Conservation (phyloP, 2,329 filamentous ascomycete genomes). For the Phialophora chinensis region DNA sequence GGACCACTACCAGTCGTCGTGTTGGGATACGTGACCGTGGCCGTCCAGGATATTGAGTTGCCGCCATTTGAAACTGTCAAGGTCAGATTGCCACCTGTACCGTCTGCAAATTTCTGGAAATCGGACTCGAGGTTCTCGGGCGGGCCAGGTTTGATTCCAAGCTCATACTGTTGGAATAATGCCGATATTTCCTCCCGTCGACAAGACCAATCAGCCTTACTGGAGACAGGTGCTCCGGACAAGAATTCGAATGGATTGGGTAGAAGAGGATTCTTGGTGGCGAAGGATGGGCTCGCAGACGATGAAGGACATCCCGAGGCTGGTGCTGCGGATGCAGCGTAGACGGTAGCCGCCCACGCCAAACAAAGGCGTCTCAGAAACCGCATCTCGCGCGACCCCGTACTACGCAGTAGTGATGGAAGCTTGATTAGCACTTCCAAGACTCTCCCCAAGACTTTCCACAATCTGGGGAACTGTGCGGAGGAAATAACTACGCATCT, state of each 20-base stretch:
- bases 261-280: conserved; percentile 17
- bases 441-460: not conserved
- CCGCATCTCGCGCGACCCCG: not conserved
- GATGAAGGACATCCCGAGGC: not conserved
- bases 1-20: conserved; percentile 51
- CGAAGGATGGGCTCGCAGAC: conserved; percentile 8
- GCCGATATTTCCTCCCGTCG: conserved; percentile 57
- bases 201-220: conserved; percentile 56
- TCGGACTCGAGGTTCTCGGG: conserved; percentile 13
- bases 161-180: conserved; percentile 59
- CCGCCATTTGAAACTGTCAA: conserved; percentile 54
- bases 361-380: not conserved
- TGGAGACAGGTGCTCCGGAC: conserved; percentile 53
- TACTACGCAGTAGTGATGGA: not conserved
- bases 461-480: not conserved
- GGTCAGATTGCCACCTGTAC: conserved; percentile 51
- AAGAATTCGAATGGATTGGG: conserved; percentile 57
- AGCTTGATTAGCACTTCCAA: not conserved
- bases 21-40: conserved; percentile 48
- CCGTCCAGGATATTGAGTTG: conserved; percentile 55
- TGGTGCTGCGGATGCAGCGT: not conserved
- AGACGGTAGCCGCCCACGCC: not conserved
- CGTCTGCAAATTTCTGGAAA: conserved; percentile 21
- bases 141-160: conserved; percentile 53
- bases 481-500: not conserved